Percentiles rank a stretch among this genome's conserved stretches.
Evolutionary conservation across 1,139 yeast genomes (phyloP).

Genomic region (Arxiozyma slooffiae): DNA sequence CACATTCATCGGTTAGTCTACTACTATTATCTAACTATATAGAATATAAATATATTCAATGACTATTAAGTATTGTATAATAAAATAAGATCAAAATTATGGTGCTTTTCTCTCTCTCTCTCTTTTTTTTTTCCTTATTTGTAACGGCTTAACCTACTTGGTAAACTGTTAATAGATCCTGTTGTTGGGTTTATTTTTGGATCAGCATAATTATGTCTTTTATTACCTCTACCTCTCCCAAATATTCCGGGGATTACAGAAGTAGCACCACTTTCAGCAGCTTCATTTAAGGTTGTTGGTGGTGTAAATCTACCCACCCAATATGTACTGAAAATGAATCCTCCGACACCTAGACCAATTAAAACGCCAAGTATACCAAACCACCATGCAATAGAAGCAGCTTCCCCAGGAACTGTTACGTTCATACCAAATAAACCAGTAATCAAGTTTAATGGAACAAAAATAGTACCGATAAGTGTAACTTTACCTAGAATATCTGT

Average conservation of each 20-base stretch:
- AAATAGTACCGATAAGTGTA: constrained; percentile 79
- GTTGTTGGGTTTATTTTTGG: constrained; percentile 19
- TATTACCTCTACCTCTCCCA: constrained; percentile 14
- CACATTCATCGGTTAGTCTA: not conserved
- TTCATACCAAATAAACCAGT: constrained; percentile 97
- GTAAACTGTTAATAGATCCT: constrained; percentile 21
- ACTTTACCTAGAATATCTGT: constrained; percentile 84
- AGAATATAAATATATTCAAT: no score
- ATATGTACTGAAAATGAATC: constrained; percentile 33
- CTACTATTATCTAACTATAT: no score
- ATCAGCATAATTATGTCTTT: constrained; percentile 9
- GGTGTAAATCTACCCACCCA: constrained; percentile 33
- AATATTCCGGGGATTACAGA: constrained; percentile 30
- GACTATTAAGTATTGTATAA: not conserved
- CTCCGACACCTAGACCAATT: constrained; percentile 31
- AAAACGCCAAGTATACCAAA: constrained; percentile 55
- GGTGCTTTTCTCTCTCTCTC: no score
- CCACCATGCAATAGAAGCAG: constrained; percentile 46
- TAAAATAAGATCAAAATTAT: no score
- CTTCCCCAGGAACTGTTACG: constrained; percentile 73
- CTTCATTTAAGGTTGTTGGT: constrained; percentile 29
- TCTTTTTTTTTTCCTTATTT: constrained; percentile 12
- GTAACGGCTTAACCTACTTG: constrained; percentile 24
- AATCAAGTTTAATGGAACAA: constrained; percentile 80
- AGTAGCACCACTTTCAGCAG: constrained; percentile 28